Evolutionary conservation across 2,329 filamentous ascomycete genomes (phyloP).

Genomic region (Beauveria australis): DNA sequence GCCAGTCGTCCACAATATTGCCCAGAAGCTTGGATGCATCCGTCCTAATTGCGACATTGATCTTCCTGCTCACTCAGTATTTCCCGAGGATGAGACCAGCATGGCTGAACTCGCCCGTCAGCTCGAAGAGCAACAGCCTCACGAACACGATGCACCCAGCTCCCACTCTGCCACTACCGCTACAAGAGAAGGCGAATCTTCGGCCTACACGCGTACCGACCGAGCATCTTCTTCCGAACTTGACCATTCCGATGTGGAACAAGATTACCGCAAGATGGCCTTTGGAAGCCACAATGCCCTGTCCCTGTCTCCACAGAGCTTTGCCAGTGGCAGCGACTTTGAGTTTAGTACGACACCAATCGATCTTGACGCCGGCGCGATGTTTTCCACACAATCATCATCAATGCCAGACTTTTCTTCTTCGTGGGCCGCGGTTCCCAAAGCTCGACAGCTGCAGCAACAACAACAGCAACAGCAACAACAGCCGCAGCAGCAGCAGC

Average conservation of each 20-base stretch:
- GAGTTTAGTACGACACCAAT: constrained; percentile 27
- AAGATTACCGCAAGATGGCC: constrained; percentile 43
- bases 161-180: background rate
- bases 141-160: constrained; percentile 24
- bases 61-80: constrained; percentile 48
- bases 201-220: constrained; percentile 30
- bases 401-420: constrained; percentile 22
- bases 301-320: constrained; percentile 47
- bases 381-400: constrained; percentile 30
- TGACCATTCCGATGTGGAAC: constrained; percentile 47
- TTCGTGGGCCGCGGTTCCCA: constrained; percentile 24
- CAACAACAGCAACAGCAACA: background rate
- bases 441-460: constrained; percentile 16
- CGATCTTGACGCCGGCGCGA: constrained; percentile 24
- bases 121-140: constrained; percentile 40
- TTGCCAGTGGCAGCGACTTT: constrained; percentile 30
- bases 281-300: constrained; percentile 35
- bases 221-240: constrained; percentile 47
- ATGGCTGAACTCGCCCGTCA: constrained; percentile 48
- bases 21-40: constrained; percentile 55
- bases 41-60: constrained; percentile 54
- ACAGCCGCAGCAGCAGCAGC: background rate
- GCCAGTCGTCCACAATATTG: constrained; percentile 58
- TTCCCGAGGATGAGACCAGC: constrained; percentile 54
- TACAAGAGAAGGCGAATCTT: constrained; percentile 25